Conservation (phyloP, 2,329 filamentous ascomycete species). For the Trichoderma lentiforme region DNA sequence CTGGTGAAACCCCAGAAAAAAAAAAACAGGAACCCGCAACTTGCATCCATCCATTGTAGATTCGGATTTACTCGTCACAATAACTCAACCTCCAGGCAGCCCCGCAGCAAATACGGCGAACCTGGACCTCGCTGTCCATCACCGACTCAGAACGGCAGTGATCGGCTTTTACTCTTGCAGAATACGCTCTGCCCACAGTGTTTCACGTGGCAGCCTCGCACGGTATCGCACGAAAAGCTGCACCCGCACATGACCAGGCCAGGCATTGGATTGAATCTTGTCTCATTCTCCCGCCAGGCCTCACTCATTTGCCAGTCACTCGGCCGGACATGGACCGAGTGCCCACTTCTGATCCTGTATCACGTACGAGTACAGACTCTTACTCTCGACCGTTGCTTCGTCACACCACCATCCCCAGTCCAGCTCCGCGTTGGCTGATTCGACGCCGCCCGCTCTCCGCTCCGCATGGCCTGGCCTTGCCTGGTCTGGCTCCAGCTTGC, state of each 20-base stretch:
- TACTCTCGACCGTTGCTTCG: background rate
- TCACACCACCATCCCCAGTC: background rate
- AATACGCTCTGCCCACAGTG: background rate
- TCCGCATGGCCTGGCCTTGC: background rate
- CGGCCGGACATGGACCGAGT: background rate
- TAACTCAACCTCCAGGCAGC: background rate
- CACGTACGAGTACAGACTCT: background rate
- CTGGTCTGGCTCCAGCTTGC: background rate
- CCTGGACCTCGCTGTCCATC: background rate
- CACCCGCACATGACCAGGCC: background rate
- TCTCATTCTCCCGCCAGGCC: background rate
- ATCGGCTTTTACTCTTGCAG: background rate
- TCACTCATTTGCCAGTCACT: background rate
- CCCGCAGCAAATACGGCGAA: conserved; percentile 1
- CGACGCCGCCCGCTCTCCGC: background rate
- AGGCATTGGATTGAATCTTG: background rate
- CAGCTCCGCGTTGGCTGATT: conserved; percentile 2
- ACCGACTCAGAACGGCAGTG: conserved; percentile 10
- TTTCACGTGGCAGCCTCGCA: background rate
- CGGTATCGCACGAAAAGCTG: background rate
- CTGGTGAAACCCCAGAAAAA: background rate
- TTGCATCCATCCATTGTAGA: background rate
- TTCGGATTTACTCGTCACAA: background rate
- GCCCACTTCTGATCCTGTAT: conserved; percentile 4
- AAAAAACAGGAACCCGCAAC: background rate